Conservation (phyloP, 345 rosid species). For the Corchorus olitorius region DNA sequence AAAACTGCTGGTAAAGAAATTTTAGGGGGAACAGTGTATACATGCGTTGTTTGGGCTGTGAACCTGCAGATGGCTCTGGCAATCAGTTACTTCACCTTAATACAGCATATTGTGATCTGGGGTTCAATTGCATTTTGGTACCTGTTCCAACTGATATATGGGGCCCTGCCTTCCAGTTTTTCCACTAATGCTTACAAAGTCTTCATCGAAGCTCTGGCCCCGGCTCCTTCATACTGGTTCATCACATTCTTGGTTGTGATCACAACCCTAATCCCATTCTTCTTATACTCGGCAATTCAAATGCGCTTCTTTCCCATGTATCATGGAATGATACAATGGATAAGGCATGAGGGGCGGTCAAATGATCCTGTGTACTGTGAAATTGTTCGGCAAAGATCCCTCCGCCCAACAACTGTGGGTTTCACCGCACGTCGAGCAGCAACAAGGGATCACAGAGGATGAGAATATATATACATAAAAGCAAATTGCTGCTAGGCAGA, state of each 20-base stretch:
- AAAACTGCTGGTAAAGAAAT: conserved; percentile 62
- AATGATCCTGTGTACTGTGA: conserved; percentile 70
- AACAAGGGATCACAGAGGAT: background rate
- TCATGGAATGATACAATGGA: conserved; percentile 90
- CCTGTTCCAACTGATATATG: conserved; percentile 64
- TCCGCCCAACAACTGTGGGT: conserved; percentile 75
- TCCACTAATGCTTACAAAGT: conserved; percentile 62
- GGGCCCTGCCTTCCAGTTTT: conserved; percentile 42
- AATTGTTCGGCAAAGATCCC: conserved; percentile 76
- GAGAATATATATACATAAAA: too few relatives aligned
- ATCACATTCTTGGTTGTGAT: conserved; percentile 51
- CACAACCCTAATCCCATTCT: conserved; percentile 64
- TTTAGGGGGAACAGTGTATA: conserved; percentile 74
- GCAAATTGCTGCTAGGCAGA: background rate
- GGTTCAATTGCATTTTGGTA: conserved; percentile 72
- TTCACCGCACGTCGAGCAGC: conserved; percentile 66
- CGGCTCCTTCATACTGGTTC: conserved; percentile 79
- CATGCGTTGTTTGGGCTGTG: conserved; percentile 87
- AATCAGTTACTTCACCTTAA: conserved; percentile 72
- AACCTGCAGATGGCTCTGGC: conserved; percentile 80
- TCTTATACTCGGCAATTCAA: conserved; percentile 60
- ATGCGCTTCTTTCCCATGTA: conserved; percentile 92
- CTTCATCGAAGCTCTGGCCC: conserved; percentile 78
- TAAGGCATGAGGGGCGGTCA: conserved; percentile 64
- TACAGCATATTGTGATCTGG: conserved; percentile 76